Percentiles rank a stretch among this genome's conserved stretches.
These are phyloP conservation scores for Umbelopsis ramanniana DNA, from an alignment of 192 early-diverging fungal species.

Conservation along the genomic window DNA sequence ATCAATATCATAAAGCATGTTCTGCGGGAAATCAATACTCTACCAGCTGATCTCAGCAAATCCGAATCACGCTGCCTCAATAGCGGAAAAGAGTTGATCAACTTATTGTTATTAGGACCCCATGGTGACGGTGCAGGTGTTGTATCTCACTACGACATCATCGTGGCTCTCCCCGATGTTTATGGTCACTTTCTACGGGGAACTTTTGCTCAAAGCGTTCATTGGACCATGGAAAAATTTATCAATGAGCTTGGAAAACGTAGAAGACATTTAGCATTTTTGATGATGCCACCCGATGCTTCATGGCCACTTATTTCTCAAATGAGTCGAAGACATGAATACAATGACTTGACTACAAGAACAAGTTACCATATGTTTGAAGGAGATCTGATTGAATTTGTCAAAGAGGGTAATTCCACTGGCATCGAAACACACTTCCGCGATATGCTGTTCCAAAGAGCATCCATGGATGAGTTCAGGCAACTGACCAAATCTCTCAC, in stretches of 20 bases:
- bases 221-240: slow-evolving; percentile 65
- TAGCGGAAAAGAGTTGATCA: slow-evolving; percentile 55
- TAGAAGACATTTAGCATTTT: slow-evolving; percentile 48
- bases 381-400: slow-evolving; percentile 58
- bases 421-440: slow-evolving; percentile 67
- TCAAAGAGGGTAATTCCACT: slow-evolving; percentile 63
- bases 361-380: slow-evolving; percentile 54
- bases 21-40: slow-evolving; percentile 51
- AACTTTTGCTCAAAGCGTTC: slow-evolving; percentile 49
- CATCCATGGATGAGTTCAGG: slow-evolving; percentile 71
- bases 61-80: slow-evolving; percentile 50
- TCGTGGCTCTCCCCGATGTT: slow-evolving; percentile 56
- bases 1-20: slow-evolving; percentile 55
- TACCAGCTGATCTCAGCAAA: slow-evolving; percentile 47
- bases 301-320: slow-evolving; percentile 83
- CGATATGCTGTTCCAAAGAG: slow-evolving; percentile 74
- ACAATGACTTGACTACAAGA: slow-evolving; percentile 49
- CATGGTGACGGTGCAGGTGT: slow-evolving; percentile 48
- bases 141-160: slow-evolving; percentile 58
- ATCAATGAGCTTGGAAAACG: slow-evolving; percentile 58
- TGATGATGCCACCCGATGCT: slow-evolving; percentile 70
- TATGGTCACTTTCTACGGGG: slow-evolving; percentile 54
- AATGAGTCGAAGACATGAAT: slow-evolving; percentile 59
- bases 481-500: slow-evolving; percentile 54
- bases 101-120: slow-evolving; percentile 49